Base-by-base conservation (phyloP, 1,284 basidiomycete genomes). In the Sanguinoderma infundibulare region DNA sequence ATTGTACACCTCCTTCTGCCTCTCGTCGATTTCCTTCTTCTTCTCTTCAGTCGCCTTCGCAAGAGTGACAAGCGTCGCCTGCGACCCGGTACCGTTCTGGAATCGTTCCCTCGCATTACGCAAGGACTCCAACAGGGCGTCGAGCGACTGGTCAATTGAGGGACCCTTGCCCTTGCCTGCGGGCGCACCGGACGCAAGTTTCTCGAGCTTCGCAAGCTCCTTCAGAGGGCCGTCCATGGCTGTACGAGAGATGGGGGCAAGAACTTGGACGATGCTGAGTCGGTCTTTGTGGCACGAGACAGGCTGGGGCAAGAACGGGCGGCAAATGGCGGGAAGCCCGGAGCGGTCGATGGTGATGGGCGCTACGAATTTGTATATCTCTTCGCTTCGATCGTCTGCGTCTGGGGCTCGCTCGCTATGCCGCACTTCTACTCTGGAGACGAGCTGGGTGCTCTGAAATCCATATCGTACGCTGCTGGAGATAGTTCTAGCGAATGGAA, bases 21-120 rank as follows among this genome's bases (percentile, higher is more conserved):
- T 83, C 51, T 95, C 92, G 64, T 95, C 94, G 0, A 95, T 81
- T 59, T 94, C 92, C 74, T 90, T 94, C 86, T 92, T 95, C 72
- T 80, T 86, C 2, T 79, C 74, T 44, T 92, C 90, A 2, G 93
- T 80, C 2, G 80, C 79, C 71, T 84, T 84, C 24, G 83, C 78
- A 24, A 95, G 75, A 10, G 82, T 74, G 26, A 74, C 75, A 24
- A 91, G 79, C 38, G 84, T 82, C 7, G 82, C 82, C 57, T 84
- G 80, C 3, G 85, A 79, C 34, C 82, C 79, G 30, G 80, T 78
- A n/a, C 86, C 86, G 0, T 80, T 75, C 53, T 83, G 73, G 58
- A 90, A 75, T 20, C 80, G 78, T 57, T 82, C 78, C 74, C 83
- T 89, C 36, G 87, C 83, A 59, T 83, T 81, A 26, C 83, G 76